Conservation (phyloP, 768 basidiomycete genomes). For the Agaricus subrufescens region DNA sequence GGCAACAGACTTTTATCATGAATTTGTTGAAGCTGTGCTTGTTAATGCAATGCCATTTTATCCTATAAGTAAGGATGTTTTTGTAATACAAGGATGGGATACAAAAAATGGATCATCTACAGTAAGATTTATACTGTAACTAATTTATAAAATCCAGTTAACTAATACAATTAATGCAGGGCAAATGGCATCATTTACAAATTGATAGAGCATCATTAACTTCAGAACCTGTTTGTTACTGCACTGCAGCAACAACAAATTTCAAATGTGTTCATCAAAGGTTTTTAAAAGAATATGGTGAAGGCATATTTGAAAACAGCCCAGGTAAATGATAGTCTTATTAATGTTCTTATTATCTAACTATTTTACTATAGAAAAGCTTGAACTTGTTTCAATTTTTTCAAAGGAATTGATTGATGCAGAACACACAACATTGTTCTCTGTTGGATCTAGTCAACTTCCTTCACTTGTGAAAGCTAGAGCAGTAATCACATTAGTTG, state of each 20-base stretch:
- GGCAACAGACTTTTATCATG: neutral
- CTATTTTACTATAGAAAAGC: too few relatives aligned
- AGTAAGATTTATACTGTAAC: constrained; percentile 1
- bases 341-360: too few relatives aligned
- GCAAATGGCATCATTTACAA: neutral
- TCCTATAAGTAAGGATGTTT: neutral
- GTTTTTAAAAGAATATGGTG: too few relatives aligned
- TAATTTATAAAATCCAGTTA: neutral
- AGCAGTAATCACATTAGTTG: neutral
- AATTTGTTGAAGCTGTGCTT: neutral
- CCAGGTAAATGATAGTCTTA: too few relatives aligned
- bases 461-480: neutral
- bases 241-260: too few relatives aligned
- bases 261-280: too few relatives aligned
- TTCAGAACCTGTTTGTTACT: too few relatives aligned
- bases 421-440: too few relatives aligned
- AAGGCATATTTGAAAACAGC: too few relatives aligned
- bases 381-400: too few relatives aligned
- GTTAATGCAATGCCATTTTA: neutral
- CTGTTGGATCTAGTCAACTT: too few relatives aligned
- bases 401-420: too few relatives aligned
- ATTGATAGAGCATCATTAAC: neutral
- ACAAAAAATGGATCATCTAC: neutral
- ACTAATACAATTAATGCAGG: neutral
- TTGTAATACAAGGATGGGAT: constrained; percentile 10